Evolutionary conservation across 805 yeast species (phyloP), one percentile per base, ranked within the genome.

Genomic region (Candida ortonii): DNA sequence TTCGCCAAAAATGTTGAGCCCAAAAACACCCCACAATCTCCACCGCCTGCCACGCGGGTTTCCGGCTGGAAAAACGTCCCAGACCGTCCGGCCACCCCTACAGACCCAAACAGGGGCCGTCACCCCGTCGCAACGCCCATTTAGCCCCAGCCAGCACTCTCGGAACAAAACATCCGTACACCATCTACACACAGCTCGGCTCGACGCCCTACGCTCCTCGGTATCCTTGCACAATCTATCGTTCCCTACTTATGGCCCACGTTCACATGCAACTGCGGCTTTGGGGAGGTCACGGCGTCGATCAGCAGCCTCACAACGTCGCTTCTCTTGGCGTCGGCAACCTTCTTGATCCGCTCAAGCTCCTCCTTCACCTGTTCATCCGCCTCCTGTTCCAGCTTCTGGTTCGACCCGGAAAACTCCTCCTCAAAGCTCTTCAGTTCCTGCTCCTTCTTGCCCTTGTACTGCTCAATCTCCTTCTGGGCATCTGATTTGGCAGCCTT

Each of bases 401-500:
- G 82, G 59, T 88, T 86, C 49, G 78, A 70, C 10, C 88, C 88
- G 38, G 80, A 73, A 57, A 84, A 86, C 53, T 80, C 78, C 25
- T 71, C 64, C 60, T 86, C 93, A 53, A 71, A 80, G 44, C 76
- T 66, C 57, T 76, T 73, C 64, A 90, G 77, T 64, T 90, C 96
- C 30, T 65, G 67, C 46, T 89, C 96, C 69, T 89, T 90, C 59
- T 79, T 75, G 32, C 70, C 60, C 71, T 85, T 89, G 75, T 93
- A 93, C 37, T 78, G 80, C 47, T 80, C 84, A 52, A 93, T 86
- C 64, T 93, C 98, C 37, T 71, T 67, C 46, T 87, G 83, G 22
- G 98, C 98, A 61, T 93, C 97, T 16, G 81, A 67, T 69, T 88
- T 90, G 34, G 97, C 96, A 29, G 93, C 89, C 76, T 90, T 93